Evolutionary conservation across 208 protist species (phyloP), one percentile per base, ranked within the genome.

Genomic region (Trypanosoma lewisi): DNA sequence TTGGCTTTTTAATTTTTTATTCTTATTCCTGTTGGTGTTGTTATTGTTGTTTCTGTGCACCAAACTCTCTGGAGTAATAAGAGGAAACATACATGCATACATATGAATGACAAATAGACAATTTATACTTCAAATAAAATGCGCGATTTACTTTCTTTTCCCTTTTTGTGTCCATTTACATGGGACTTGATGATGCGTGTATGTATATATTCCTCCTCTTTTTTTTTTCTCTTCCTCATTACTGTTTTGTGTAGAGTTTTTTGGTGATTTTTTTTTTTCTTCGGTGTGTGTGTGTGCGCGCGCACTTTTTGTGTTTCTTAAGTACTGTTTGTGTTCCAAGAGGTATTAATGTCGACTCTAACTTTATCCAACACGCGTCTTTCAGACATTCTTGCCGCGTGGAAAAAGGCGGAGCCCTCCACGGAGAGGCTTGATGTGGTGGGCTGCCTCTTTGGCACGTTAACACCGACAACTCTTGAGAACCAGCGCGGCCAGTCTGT

Each of bases 401-500:
- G 83, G 82, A 56, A 63, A 51, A 54, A 31, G 0, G 41, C 49
- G 8, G 67, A 78, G 19, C 28, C 72, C 6, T 41, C 61, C 2
- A 77, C 70, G 2, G 47, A 41, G 30, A 33, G 65, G 27, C 89
- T 80, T 62, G 57, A 28, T 11, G 72, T 77, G 25, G 78, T 89
- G 56, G 72, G 79, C 25, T 85, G 69, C 41, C 63, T 91, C 19
- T 86, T 89, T 63, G 89, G 89, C 33, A 72, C 76, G 7, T 47
- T 78, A 23, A 89, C 78, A 36, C 60, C 75, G 28, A 83, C 78
- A 45, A 91, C 84, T 0, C 67, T 87, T 14, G 84, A 93, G 45
- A 95, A 95, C 65, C 89, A 95, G 61, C 85, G 89, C 23, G 80
- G 86, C 2, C 77, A 87, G 70, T 84, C 86, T 0, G 23, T 95